Evolutionary conservation across 2,329 filamentous ascomycete genomes (phyloP).

Genomic region (Fusarium ambrosium): DNA sequence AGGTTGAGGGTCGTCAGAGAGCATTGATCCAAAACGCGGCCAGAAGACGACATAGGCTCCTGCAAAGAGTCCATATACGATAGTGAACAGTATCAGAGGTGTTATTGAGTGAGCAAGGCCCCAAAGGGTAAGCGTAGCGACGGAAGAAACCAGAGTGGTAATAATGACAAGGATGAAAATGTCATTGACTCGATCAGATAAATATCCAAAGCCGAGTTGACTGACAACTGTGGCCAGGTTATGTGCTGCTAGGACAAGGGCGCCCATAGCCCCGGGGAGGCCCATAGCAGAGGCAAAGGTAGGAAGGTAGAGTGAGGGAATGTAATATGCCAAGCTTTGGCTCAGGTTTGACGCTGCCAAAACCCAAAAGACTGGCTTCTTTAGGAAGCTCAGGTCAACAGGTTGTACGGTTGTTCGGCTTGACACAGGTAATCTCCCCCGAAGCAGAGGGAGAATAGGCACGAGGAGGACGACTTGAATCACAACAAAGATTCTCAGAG

Average conservation of each 20-base stretch:
- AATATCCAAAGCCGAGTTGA: not conserved
- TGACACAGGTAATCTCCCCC: not conserved
- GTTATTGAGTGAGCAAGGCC: not conserved
- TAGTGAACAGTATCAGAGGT: constrained; percentile 54
- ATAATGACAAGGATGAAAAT: not conserved
- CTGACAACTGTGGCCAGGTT: not conserved
- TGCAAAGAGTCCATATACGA: constrained; percentile 70
- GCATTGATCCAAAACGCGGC: constrained; percentile 42
- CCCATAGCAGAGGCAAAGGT: not conserved
- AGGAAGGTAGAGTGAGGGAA: not conserved
- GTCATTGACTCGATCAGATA: not conserved
- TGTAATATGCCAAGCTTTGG: not conserved
- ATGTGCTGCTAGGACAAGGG: not conserved
- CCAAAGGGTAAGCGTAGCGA: not conserved
- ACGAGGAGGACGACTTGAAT: not conserved
- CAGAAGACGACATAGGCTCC: constrained; percentile 50
- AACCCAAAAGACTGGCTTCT: not conserved
- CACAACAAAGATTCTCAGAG: not conserved
- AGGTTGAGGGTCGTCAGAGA: constrained; percentile 42
- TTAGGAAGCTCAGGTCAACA: not conserved
- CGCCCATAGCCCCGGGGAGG: not conserved
- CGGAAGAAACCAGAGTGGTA: not conserved
- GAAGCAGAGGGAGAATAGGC: not conserved
- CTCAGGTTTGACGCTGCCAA: not conserved
- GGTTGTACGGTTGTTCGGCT: not conserved